Conservation (phyloP, 495 filamentous ascomycete genomes). For the Hypoxylon lienhwacheense region DNA sequence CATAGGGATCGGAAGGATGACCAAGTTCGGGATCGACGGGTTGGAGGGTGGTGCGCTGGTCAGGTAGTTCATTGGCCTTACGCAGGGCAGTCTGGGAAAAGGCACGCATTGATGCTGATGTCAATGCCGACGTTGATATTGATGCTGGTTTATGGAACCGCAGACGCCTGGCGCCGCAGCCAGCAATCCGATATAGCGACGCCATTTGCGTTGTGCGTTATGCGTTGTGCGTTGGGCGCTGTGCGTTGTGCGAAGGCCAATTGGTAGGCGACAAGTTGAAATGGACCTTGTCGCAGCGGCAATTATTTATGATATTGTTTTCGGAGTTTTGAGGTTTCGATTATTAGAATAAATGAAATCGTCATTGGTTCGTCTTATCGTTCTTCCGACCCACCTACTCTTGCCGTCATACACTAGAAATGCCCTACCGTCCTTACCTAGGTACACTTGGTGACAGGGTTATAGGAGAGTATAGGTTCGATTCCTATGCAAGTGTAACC, state of each 20-base stretch:
- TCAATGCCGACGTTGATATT: too few relatives aligned
- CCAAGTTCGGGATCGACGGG: conserved; percentile 68
- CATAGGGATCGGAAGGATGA: conserved; percentile 47
- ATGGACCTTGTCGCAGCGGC: conserved; percentile 15
- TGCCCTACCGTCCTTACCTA: not conserved
- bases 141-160: conserved; percentile 41
- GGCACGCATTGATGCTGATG: conserved; percentile 58
- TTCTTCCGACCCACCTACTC: conserved; percentile 35
- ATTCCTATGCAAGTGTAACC: not conserved
- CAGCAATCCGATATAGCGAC: conserved; percentile 56
- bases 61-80: conserved; percentile 58
- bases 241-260: conserved; percentile 37
- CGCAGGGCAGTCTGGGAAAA: conserved; percentile 70
- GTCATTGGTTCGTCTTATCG: conserved; percentile 38
- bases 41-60: conserved; percentile 63
- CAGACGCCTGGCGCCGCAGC: conserved; percentile 58
- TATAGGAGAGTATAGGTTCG: not conserved
- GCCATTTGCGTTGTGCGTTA: conserved; percentile 46
- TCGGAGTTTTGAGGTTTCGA: conserved; percentile 15
- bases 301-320: too few relatives aligned
- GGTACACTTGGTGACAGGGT: too few relatives aligned
- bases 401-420: not conserved
- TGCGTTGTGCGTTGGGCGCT: too few relatives aligned
- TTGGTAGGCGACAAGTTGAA: conserved; percentile 21
- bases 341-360: conserved; percentile 36